These are phyloP conservation scores for Athelia sp. DNA, from an alignment of 1,284 basidiomycete species.

Conservation along the genomic window DNA sequence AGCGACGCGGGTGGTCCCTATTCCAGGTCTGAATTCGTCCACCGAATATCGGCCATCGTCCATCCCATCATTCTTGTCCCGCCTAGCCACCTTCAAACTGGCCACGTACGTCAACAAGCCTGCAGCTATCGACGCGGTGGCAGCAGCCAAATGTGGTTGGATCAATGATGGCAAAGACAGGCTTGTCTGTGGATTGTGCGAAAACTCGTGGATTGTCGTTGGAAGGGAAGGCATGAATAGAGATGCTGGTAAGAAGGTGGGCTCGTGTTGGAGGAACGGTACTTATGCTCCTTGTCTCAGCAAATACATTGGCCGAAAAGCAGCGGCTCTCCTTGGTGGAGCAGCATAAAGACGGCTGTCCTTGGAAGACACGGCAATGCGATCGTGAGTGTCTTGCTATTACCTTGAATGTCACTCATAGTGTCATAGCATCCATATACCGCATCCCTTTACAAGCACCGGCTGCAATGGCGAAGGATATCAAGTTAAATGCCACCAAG, in stretches of 20 bases:
- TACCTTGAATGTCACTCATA: slow-evolving; percentile 4
- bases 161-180: slow-evolving; percentile 73
- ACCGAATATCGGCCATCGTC: slow-evolving; percentile 77
- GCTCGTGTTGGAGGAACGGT: slow-evolving; percentile 11
- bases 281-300: slow-evolving; percentile 31
- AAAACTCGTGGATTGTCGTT: slow-evolving; percentile 65
- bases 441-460: slow-evolving; percentile 68
- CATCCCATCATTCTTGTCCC: slow-evolving; percentile 59
- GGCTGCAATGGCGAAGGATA: slow-evolving; percentile 47
- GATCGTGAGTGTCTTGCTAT: slow-evolving; percentile 46
- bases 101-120: slow-evolving; percentile 77
- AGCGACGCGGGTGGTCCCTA: slow-evolving; percentile 20
- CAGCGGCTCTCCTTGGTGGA: slow-evolving; percentile 59
- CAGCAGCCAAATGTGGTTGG: slow-evolving; percentile 77
- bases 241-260: slow-evolving; percentile 63
- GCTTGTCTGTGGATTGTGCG: slow-evolving; percentile 65
- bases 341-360: slow-evolving; percentile 73
- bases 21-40: slow-evolving; percentile 28
- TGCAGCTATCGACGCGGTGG: slow-evolving; percentile 63
- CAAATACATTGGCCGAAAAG: slow-evolving; percentile 64
- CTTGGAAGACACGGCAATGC: slow-evolving; percentile 75
- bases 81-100: slow-evolving; percentile 71
- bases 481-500: slow-evolving; percentile 49
- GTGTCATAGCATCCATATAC: slow-evolving; percentile 59
- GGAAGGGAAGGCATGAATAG: slow-evolving; percentile 60